phyloP scores from a whole-genome alignment of 179 eudicot genomes.

The Dionaea muscipula region DNA sequence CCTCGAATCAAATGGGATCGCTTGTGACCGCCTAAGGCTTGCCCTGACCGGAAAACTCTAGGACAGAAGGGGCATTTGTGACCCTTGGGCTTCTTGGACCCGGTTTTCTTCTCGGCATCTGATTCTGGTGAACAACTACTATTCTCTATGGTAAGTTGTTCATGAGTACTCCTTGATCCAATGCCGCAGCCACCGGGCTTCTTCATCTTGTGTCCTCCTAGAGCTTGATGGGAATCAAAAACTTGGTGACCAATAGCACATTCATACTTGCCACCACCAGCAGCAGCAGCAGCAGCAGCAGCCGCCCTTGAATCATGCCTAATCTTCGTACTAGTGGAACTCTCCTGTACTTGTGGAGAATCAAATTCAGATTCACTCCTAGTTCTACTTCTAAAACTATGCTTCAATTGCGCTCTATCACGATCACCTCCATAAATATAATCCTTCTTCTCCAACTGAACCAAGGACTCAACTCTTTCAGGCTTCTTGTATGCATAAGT shows the following conservation, averaged over 20 bases:
- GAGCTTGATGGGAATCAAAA: conserved; percentile 67
- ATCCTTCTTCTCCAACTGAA: background rate
- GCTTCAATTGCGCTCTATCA: background rate
- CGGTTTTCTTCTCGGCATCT: conserved; percentile 15
- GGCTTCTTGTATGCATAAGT: conserved; percentile 22
- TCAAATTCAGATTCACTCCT: background rate
- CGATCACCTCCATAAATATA: too few species aligned
- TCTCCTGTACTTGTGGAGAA: conserved; percentile 14
- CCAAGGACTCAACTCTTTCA: conserved; percentile 5
- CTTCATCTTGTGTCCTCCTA: conserved; percentile 78
- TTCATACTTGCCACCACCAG: conserved; percentile 30
- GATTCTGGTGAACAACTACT: background rate
- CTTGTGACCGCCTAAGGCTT: conserved; percentile 96
- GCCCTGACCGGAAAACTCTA: conserved; percentile 74
- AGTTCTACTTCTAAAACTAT: background rate
- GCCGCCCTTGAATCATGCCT: conserved; percentile 8
- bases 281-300: conserved; percentile 3
- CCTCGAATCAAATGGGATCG: conserved; percentile 63
- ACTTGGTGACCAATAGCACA: conserved; percentile 45
- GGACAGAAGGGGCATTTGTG: conserved; percentile 81
- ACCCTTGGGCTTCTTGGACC: conserved; percentile 31
- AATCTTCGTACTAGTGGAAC: conserved; percentile 17
- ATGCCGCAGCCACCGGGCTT: conserved; percentile 34
- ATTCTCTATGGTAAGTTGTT: background rate
- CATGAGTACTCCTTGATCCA: conserved; percentile 8